Evolutionary conservation across 2,329 filamentous ascomycete species (phyloP).

Genomic region (Colletotrichum sp.): DNA sequence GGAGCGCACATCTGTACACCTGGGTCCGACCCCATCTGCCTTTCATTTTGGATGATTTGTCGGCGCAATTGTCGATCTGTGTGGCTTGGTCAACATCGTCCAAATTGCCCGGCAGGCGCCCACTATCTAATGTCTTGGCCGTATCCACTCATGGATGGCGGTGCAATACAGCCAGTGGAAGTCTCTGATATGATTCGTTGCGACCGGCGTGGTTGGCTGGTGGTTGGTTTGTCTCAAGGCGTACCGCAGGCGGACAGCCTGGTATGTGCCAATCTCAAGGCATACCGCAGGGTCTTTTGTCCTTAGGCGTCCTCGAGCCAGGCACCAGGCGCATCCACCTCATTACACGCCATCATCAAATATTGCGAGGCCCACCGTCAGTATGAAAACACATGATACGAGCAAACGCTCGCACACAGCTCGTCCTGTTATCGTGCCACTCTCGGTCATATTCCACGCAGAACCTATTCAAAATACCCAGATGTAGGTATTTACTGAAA

Average conservation of each 20-base stretch:
- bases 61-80: not conserved
- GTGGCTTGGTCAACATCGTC: not conserved
- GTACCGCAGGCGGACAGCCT: not conserved
- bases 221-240: not conserved
- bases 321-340: not conserved
- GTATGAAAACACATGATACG: not conserved
- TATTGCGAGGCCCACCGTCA: not conserved
- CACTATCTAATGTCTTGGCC: not conserved
- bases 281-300: not conserved
- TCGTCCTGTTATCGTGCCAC: too few relatives aligned
- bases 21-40: not conserved
- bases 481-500: too few relatives aligned
- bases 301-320: not conserved
- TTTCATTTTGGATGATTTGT: not conserved
- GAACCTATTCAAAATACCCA: not conserved
- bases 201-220: not conserved
- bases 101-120: fast-evolving
- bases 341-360: not conserved
- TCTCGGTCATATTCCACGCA: not conserved
- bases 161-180: not conserved
- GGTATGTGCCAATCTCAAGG: not conserved
- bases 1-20: not conserved
- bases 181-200: not conserved
- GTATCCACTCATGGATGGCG: not conserved
- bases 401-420: too few relatives aligned